These are phyloP conservation scores for Neotropicomus parvogracilis DNA, from an alignment of 1,284 basidiomycete genomes.

Conservation along the genomic window DNA sequence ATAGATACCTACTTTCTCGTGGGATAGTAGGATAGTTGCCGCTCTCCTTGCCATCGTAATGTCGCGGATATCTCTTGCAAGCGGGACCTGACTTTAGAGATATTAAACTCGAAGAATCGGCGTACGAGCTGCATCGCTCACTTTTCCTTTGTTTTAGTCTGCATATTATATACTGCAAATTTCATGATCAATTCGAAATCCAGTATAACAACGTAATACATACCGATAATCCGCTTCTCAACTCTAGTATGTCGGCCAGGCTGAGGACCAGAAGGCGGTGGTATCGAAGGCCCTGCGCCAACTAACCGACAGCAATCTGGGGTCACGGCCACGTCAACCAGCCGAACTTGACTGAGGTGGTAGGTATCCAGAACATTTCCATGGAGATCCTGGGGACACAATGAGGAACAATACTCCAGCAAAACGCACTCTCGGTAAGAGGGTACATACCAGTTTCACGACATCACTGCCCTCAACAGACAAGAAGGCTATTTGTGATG, in stretches of 20 bases:
- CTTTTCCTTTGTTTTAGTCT: slow-evolving; percentile 63
- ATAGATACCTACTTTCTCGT: slow-evolving; percentile 44
- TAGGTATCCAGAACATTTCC: slow-evolving; percentile 61
- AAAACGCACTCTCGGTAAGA: slow-evolving; percentile 6
- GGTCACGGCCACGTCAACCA: slow-evolving; percentile 73
- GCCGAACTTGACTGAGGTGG: slow-evolving; percentile 59
- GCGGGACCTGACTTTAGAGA: slow-evolving; percentile 60
- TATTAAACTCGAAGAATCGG: slow-evolving; percentile 11
- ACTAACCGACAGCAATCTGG: slow-evolving; percentile 63
- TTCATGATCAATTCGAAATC: background rate
- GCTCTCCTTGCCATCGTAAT: slow-evolving; percentile 62
- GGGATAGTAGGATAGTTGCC: slow-evolving; percentile 60
- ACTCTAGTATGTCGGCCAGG: slow-evolving; percentile 66
- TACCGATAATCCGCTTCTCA: slow-evolving; percentile 75
- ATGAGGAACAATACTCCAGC: slow-evolving; percentile 16
- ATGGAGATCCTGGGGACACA: slow-evolving; percentile 44
- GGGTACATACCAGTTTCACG: slow-evolving; percentile 42
- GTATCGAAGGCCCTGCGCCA: slow-evolving; percentile 65
- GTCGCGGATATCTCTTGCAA: slow-evolving; percentile 75
- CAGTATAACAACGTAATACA: slow-evolving; percentile 20
- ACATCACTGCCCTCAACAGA: slow-evolving; percentile 55
- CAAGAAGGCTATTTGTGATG: slow-evolving; percentile 43
- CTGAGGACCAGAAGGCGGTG: slow-evolving; percentile 58
- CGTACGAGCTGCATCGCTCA: slow-evolving; percentile 32
- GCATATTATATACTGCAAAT: slow-evolving; percentile 64